Conservation (phyloP, 768 basidiomycete genomes). For the Leccinum variicolor region DNA sequence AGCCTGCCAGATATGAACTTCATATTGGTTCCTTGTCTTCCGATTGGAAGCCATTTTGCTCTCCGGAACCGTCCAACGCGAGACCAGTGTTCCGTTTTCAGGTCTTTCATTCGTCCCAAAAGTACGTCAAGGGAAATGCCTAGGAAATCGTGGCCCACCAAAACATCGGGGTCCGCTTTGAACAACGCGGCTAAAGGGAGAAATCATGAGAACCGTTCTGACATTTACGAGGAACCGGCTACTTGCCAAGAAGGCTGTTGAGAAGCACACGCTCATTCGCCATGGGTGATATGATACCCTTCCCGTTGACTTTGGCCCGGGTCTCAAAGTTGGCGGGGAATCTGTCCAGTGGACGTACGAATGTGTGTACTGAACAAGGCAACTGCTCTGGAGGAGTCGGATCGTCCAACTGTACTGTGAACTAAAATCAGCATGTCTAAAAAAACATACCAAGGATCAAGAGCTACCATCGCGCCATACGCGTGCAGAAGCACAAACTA, state of each 20-base stretch:
- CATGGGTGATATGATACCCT: conserved; percentile 68
- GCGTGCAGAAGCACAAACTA: conserved; percentile 81
- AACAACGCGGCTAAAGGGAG: conserved; percentile 58
- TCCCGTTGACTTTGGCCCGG: conserved; percentile 58
- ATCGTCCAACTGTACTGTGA: conserved; percentile 82
- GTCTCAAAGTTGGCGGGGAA: conserved; percentile 85
- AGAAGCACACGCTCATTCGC: conserved; percentile 84
- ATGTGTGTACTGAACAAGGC: conserved; percentile 80
- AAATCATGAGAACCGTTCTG: background rate
- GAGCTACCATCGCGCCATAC: conserved; percentile 75
- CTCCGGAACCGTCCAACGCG: conserved; percentile 88
- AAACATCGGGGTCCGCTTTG: conserved; percentile 89
- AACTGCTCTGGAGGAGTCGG: conserved; percentile 86
- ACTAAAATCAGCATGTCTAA: background rate
- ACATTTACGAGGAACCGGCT: conserved; percentile 6
- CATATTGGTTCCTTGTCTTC: conserved; percentile 80
- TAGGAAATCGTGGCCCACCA: conserved; percentile 93
- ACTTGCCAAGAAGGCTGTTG: conserved; percentile 69
- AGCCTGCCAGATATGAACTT: conserved; percentile 82
- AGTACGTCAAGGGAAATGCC: conserved; percentile 89
- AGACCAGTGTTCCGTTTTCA: conserved; percentile 93
- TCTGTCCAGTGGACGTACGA: conserved; percentile 83
- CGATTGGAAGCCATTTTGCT: conserved; percentile 76
- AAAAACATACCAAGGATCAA: background rate
- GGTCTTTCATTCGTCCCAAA: conserved; percentile 84